These are phyloP conservation scores for Eruca vesicaria DNA, from an alignment of 441 rosid genomes.

Conservation along the genomic window DNA sequence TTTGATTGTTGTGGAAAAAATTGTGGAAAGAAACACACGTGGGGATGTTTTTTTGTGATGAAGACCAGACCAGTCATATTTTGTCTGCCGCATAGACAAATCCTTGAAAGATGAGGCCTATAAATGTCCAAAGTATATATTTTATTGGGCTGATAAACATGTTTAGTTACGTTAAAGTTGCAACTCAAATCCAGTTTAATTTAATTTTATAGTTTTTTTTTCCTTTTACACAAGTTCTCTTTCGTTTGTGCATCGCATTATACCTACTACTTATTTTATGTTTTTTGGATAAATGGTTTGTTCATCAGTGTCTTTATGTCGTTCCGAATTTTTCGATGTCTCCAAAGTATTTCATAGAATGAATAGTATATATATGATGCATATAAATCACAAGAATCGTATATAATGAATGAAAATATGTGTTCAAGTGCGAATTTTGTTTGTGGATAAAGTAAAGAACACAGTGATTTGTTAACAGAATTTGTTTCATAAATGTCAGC, in stretches of 20 bases:
- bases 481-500: too few species aligned
- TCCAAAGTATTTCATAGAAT: not conserved
- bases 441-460: too few species aligned
- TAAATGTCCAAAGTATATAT: not conserved
- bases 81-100: not conserved
- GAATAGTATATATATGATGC: not conserved
- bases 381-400: not conserved
- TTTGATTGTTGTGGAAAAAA: not conserved
- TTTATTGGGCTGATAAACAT: conserved; percentile 7
- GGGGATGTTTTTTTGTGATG: not conserved
- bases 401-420: too few species aligned
- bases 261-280: too few species aligned
- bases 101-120: not conserved
- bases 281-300: too few species aligned
- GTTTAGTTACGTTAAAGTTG: not conserved
- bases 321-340: not conserved
- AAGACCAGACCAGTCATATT: not conserved
- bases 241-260: too few species aligned
- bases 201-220: not conserved
- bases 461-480: too few species aligned
- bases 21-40: conserved; percentile 3
- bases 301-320: too few species aligned
- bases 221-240: not conserved
- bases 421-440: too few species aligned
- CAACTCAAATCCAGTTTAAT: not conserved